Evolutionary conservation across 2,329 filamentous ascomycete species (phyloP), one percentile per base, ranked within the genome.

Genomic region (Macrophomina phaseolina): DNA sequence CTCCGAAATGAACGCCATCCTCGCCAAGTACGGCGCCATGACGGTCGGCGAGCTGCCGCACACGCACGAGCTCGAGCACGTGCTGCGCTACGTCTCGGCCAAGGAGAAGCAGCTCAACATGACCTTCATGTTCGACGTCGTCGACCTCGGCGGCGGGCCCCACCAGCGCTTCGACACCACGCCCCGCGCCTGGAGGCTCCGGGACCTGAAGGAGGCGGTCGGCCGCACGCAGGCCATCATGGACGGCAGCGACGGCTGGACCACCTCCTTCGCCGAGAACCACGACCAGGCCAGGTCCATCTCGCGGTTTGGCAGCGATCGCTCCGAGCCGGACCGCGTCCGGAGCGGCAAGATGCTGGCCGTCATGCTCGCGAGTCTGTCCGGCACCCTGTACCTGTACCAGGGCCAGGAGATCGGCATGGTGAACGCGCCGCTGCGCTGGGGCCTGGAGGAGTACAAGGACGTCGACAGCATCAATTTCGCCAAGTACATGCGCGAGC

Each of bases 31-130:
- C 74, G 85, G 87, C 66, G 85, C 87, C n/a, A 86, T 92, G 76
- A 91, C 89, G 0, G 89, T 92, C 0, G 90, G 90, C 58, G 90
- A 92, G 76, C 84, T 91, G 32, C 88, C 89, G 0, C 78, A 85
- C 70, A 90, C 89, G 0, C 87, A 86, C 0, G 84, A 89, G 65
- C 81, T 84, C 34, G 75, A 77, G 3, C 81, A 86, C 45, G 87
- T 91, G 1, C 76, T 90, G 7, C 73, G 81, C 18, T 91, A 89
- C 69, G 86, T 91, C 14, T 83, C 84, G 3, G 83, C 86, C 0
- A 77, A 82, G 34, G 84, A 86, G 65, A 83, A 84, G 67, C 85
- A 90, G 75, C 78, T 91, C 58, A 85, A 87, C 73, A 91, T 91
- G 89, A 87, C 90, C 1, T 91, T 91, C 76, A 87, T 88, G 70